Percentiles rank a stretch among this genome's conserved stretches.
Evolutionary conservation across 2,329 filamentous ascomycete species (phyloP).

Genomic region (Neopestalotiopsis sp.): DNA sequence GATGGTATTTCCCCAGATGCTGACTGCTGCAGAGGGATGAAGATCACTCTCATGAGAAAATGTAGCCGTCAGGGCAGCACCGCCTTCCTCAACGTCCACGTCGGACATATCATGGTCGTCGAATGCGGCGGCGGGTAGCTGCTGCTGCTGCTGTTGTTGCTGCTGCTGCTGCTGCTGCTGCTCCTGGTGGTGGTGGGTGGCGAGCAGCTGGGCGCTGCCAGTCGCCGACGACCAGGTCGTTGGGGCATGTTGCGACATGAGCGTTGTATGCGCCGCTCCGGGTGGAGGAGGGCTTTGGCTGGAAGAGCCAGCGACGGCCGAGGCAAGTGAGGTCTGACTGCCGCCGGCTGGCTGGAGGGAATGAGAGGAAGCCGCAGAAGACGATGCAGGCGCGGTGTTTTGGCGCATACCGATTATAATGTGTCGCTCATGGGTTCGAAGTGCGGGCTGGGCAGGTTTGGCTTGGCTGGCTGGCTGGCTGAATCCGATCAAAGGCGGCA

Average conservation of each 20-base stretch:
- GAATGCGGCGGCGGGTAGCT: conserved; percentile 19
- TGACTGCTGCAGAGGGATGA: not conserved
- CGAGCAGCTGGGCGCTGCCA: not conserved
- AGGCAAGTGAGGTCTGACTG: not conserved
- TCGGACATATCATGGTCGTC: conserved; percentile 30
- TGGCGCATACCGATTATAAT: not conserved
- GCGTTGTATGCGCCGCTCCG: not conserved
- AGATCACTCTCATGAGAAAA: not conserved
- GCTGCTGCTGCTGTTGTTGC: not conserved
- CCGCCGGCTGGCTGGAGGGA: not conserved
- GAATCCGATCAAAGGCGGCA: not conserved
- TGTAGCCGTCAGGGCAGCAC: conserved; percentile 19
- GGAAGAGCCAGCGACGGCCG: not conserved
- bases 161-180: not conserved
- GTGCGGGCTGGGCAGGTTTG: not conserved
- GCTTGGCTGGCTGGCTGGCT: not conserved
- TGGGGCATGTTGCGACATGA: not conserved
- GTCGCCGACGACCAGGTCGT: not conserved
- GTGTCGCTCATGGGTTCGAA: not conserved
- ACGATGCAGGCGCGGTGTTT: not conserved
- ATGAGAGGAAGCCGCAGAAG: not conserved
- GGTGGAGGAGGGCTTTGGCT: not conserved
- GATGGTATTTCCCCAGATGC: not conserved
- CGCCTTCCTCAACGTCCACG: conserved; percentile 34
- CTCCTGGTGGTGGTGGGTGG: not conserved